Conservation (phyloP, 2,329 filamentous ascomycete genomes). For the Diplodia mutila region DNA sequence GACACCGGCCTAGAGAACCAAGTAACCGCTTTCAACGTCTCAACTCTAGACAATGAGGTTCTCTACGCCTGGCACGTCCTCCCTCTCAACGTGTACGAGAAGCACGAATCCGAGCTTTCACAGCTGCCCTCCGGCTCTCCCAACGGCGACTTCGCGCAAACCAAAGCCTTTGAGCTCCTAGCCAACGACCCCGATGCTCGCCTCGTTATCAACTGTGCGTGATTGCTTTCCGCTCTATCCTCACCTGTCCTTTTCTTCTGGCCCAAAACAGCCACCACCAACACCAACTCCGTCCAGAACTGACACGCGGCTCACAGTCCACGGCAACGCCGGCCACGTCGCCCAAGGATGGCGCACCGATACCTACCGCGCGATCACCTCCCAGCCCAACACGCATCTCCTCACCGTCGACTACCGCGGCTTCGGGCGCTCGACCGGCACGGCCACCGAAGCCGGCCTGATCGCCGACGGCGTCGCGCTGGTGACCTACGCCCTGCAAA, state of each 20-base stretch:
- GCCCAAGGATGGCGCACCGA: constrained; percentile 76
- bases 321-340: constrained; percentile 82
- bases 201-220: constrained; percentile 59
- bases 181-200: constrained; percentile 54
- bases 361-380: constrained; percentile 76
- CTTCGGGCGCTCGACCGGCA: constrained; percentile 59
- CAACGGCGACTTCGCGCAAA: constrained; percentile 50
- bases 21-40: constrained; percentile 80
- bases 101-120: constrained; percentile 66
- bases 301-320: constrained; percentile 33
- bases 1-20: constrained; percentile 67
- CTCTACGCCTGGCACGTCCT: constrained; percentile 92
- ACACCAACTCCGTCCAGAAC: constrained; percentile 16
- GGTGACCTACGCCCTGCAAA: constrained; percentile 58
- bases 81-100: constrained; percentile 74
- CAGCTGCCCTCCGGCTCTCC: constrained; percentile 45
- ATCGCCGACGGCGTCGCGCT: constrained; percentile 58
- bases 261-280: background rate
- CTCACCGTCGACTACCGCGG: constrained; percentile 66
- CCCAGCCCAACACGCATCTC: constrained; percentile 65
- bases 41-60: constrained; percentile 73
- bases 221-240: constrained; percentile 24
- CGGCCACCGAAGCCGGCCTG: constrained; percentile 60
- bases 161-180: constrained; percentile 56
- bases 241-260: background rate